Percentiles rank a stretch among this genome's conserved stretches.
Conservation (phyloP, 345 rosid species). For the Durio zibethinus region DNA sequence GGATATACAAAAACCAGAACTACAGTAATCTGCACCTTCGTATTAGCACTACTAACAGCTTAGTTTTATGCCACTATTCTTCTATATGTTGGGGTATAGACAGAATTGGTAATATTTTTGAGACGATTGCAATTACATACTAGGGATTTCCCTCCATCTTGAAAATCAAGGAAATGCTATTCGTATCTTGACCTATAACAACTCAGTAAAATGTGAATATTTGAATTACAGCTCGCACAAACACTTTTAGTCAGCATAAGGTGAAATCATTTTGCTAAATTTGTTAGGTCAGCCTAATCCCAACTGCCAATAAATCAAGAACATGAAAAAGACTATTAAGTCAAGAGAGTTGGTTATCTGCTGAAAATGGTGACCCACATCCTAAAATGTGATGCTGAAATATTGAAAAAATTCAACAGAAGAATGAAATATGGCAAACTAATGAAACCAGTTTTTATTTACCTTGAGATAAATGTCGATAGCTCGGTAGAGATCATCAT, state of each 20-base stretch:
- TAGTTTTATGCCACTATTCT: not conserved
- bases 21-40: not conserved
- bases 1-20: slow-evolving; percentile 2
- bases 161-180: slow-evolving; percentile 7
- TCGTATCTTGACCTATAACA: not conserved
- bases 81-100: not conserved
- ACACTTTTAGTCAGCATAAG: not conserved
- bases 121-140: not conserved
- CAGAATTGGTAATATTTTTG: no score
- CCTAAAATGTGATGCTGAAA: slow-evolving; percentile 28
- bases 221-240: not conserved
- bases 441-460: slow-evolving; percentile 13
- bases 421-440: slow-evolving; percentile 11
- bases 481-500: slow-evolving; percentile 91
- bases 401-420: slow-evolving; percentile 1
- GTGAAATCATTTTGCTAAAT: slow-evolving; percentile 14
- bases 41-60: not conserved
- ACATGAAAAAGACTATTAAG: slow-evolving; percentile 25
- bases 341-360: slow-evolving; percentile 59
- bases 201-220: not conserved
- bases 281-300: slow-evolving; percentile 33
- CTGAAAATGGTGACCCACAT: slow-evolving; percentile 33
- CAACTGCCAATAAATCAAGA: slow-evolving; percentile 23
- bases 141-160: not conserved
- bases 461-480: slow-evolving; percentile 99